These are phyloP conservation scores for Geum urbanum DNA, from an alignment of 306 rosid genomes.

Conservation along the genomic window DNA sequence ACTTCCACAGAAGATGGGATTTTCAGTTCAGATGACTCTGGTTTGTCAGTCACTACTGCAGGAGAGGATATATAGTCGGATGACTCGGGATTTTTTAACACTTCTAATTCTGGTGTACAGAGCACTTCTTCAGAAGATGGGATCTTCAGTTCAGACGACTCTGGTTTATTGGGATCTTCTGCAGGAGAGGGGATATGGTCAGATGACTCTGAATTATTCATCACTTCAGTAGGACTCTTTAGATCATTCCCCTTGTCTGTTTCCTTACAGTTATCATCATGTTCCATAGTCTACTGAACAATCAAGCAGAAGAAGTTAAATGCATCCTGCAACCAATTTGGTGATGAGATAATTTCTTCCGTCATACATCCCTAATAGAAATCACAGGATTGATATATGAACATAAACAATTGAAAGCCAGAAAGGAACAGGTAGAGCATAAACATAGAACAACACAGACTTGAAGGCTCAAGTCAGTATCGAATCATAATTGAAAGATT, in stretches of 20 bases:
- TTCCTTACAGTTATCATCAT: constrained; percentile 29
- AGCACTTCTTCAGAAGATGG: constrained; percentile 4
- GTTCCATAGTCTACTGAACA: constrained; percentile 30
- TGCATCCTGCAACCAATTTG: constrained; percentile 22
- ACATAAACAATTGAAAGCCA: background rate
- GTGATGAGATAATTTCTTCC: background rate
- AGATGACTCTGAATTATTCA: constrained; percentile 7
- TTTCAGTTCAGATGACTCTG: constrained; percentile 1
- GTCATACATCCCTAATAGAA: background rate
- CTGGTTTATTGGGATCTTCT: background rate
- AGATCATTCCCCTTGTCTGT: constrained; percentile 20
- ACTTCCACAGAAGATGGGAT: constrained; percentile 4
- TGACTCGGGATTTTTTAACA: constrained; percentile 2
- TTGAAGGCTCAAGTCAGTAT: background rate
- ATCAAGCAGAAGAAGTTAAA: background rate
- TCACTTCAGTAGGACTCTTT: constrained; percentile 24
- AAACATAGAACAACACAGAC: background rate
- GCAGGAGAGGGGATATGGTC: background rate
- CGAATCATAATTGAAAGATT: background rate
- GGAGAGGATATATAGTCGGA: background rate
- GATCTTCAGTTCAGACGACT: constrained; percentile 6
- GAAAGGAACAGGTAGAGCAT: background rate
- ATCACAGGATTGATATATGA: background rate
- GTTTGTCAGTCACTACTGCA: background rate
- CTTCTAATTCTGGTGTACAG: background rate